phyloP scores from a whole-genome alignment of 345 rosid genomes.

The Tarenaya hassleriana region DNA sequence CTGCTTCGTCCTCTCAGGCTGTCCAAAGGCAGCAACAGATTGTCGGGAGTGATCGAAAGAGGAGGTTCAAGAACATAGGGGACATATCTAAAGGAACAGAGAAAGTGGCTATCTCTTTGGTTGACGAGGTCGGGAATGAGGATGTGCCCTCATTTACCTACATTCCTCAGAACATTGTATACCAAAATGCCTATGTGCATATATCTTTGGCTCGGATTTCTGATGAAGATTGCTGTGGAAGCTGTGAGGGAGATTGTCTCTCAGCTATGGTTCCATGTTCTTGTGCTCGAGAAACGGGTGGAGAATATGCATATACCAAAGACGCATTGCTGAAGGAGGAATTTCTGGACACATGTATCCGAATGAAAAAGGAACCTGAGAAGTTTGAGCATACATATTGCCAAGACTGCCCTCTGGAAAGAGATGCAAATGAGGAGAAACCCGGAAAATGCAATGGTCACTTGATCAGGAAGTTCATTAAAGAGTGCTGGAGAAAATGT shows the following conservation, averaged over 20 bases:
- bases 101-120: conserved; percentile 54
- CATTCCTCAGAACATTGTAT: conserved; percentile 51
- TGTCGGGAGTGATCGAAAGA: conserved; percentile 24
- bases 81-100: conserved; percentile 61
- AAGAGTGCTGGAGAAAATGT: conserved; percentile 93
- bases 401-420: conserved; percentile 68
- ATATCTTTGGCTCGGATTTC: conserved; percentile 65
- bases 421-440: conserved; percentile 33
- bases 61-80: conserved; percentile 4
- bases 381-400: conserved; percentile 42
- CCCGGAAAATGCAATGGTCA: conserved; percentile 79
- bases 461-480: conserved; percentile 67
- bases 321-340: conserved; percentile 49
- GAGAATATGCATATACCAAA: conserved; percentile 72
- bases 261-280: conserved; percentile 50
- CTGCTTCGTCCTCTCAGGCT: conserved; percentile 15
- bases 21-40: conserved; percentile 13
- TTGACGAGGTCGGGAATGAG: conserved; percentile 43
- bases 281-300: conserved; percentile 78
- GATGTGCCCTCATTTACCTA: conserved; percentile 53
- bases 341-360: conserved; percentile 46
- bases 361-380: conserved; percentile 35
- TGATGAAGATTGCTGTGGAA: conserved; percentile 63
- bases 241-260: conserved; percentile 74
- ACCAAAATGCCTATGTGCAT: conserved; percentile 57